Conservation (phyloP, 2,329 filamentous ascomycete species). For the Paradendryphiella salina region DNA sequence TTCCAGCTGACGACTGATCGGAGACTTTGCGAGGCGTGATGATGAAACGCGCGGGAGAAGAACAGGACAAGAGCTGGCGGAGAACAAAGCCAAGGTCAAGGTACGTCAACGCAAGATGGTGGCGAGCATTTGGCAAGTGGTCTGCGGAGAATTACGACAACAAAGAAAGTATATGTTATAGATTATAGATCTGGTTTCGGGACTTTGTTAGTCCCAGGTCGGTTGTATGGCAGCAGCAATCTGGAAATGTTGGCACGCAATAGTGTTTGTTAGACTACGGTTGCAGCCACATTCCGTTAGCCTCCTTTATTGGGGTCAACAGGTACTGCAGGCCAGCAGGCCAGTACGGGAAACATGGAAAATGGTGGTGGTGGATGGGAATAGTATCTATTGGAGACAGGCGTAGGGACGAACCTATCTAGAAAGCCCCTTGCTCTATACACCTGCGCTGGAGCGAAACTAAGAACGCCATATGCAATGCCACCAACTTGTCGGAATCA, state of each 20-base stretch:
- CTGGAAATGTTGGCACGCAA: conserved; percentile 15
- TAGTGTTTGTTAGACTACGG: conserved; percentile 11
- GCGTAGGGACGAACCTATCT: conserved; percentile 6
- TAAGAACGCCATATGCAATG: conserved; percentile 32
- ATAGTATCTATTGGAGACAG: conserved; percentile 8
- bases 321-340: conserved; percentile 7
- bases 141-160: conserved; percentile 24
- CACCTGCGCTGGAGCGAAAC: conserved; percentile 6
- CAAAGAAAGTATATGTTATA: conserved; percentile 34
- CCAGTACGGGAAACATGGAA: neutral
- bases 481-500: conserved; percentile 17
- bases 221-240: conserved; percentile 10
- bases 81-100: conserved; percentile 20
- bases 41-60: conserved; percentile 16
- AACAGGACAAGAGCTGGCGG: conserved; percentile 4
- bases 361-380: neutral
- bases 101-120: conserved; percentile 10
- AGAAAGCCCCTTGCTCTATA: conserved; percentile 15
- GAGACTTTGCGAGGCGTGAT: neutral
- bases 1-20: neutral
- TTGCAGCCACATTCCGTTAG: conserved; percentile 23
- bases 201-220: conserved; percentile 4
- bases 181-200: conserved; percentile 27
- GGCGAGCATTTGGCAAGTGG: conserved; percentile 15
- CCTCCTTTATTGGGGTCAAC: conserved; percentile 19